Evolutionary conservation across 1,284 basidiomycete genomes (phyloP).

Genomic region (Sporisorium sorghi): DNA sequence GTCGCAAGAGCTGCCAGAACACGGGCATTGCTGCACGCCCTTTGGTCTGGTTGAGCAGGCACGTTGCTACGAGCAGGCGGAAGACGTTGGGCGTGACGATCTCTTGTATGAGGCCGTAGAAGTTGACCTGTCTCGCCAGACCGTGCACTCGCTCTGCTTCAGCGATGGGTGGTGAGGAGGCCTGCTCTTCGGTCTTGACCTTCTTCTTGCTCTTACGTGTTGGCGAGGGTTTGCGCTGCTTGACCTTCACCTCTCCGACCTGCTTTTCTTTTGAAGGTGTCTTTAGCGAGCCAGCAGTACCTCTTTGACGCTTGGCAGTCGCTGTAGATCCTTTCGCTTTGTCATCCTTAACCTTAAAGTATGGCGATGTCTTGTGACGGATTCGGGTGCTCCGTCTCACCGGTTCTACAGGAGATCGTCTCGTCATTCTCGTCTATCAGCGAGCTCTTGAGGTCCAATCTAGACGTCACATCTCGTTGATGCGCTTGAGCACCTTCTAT

Average conservation of each 20-base stretch:
- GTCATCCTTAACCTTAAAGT: conserved; percentile 8
- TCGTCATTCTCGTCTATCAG: neutral
- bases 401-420: neutral
- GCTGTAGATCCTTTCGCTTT: neutral
- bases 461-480: neutral
- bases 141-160: conserved; percentile 34
- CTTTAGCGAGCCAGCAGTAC: neutral
- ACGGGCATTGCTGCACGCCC: conserved; percentile 41
- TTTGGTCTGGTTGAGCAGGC: conserved; percentile 48
- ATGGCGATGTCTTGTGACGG: conserved; percentile 22
- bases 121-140: conserved; percentile 24
- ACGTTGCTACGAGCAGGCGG: conserved; percentile 40
- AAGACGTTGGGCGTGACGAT: conserved; percentile 45
- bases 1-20: conserved; percentile 33
- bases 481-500: neutral
- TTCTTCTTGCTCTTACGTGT: conserved; percentile 1
- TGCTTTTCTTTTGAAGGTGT: neutral
- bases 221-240: neutral
- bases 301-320: neutral
- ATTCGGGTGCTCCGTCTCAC: conserved; percentile 18
- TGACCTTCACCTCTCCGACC: neutral
- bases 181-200: neutral
- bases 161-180: neutral
- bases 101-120: conserved; percentile 50
- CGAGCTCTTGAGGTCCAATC: neutral